Percentiles rank a stretch among this genome's conserved stretches.
Conservation (phyloP, 192 early-diverging fungal species). For the Diversispora eburnea region DNA sequence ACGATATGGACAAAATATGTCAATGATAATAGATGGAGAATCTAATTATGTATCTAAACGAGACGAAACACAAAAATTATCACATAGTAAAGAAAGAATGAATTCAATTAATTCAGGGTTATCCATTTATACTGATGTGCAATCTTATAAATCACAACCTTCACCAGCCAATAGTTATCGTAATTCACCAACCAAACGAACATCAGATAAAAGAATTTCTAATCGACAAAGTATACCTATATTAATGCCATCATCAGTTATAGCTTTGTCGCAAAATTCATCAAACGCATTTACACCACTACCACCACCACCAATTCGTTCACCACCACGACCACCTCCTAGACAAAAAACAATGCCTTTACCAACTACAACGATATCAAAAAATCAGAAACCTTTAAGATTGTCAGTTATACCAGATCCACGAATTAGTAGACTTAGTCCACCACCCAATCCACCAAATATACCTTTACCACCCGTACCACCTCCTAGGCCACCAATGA, state of each 20-base stretch:
- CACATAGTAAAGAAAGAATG: neutral
- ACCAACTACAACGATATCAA: neutral
- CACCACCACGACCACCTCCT: neutral
- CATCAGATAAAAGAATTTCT: neutral
- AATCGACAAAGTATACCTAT: neutral
- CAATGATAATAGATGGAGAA: neutral
- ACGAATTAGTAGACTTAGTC: neutral
- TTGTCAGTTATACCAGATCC: neutral
- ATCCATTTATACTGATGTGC: neutral
- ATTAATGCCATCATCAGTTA: neutral
- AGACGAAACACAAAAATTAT: neutral
- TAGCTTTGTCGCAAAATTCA: neutral
- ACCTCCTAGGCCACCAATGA: conserved; percentile 9
- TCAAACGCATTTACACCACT: neutral
- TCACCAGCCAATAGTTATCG: neutral
- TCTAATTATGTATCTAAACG: neutral
- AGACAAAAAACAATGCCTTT: neutral
- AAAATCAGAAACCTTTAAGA: neutral
- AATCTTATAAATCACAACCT: neutral
- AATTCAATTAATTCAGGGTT: neutral
- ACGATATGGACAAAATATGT: neutral
- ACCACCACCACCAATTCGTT: conserved; percentile 4
- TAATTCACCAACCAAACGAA: neutral
- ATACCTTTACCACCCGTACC: conserved; percentile 17
- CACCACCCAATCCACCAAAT: conserved; percentile 28